Base-by-base conservation (phyloP, 2,329 filamentous ascomycete species). In the Alternaria ethzedia region DNA sequence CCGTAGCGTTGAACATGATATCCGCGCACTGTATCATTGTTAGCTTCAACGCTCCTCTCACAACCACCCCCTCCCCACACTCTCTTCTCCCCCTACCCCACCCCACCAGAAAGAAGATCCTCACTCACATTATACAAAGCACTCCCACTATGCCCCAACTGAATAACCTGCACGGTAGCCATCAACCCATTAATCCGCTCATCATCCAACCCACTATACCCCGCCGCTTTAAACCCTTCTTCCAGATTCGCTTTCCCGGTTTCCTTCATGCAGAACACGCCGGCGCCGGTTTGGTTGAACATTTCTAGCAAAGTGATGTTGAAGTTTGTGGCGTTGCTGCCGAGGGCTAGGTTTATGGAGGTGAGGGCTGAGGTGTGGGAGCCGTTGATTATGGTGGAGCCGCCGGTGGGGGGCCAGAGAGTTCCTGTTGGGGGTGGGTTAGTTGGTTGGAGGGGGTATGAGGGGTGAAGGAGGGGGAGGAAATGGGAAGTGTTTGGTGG, bases 231-330 rank as follows among this genome's bases (percentile, higher is more conserved):
- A 21, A 76, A 57, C 0, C 69, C 76, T 2, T 49, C 70, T 20
- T 70, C 75, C 11, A 80, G 63, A 11, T 68, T 67, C 5, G 66
- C 52, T 56, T 74, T 52, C 11, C 74, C 63, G 11, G 82, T 69
- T 41, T 81, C 77, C 11, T 80, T 79, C 11, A 84, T 73, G 66
- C 83, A 85, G 55, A 84, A 82, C 0, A 81, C 80, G 6, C 83
- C 83, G 12, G 81, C 81, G n/a, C 80, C 80, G 0, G 83, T 85
- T 71, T 84, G 82, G 69, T 85, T 85, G 73, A 84, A 83, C 45
- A 75, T 70, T 17, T 75, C 70, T 5, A 83, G 74, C 15, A 85
- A 76, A 15, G 74, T 75, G 66, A 84, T 81, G 69, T 85, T 84
- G 76, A 84, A 83, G 58, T 74, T 71, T 15, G 82, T 81, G 5